A percentile compares a stretch with the other conserved stretches of the same genome.
phyloP scores from a whole-genome alignment of 83 land plant genomes.

The Picea abies region DNA sequence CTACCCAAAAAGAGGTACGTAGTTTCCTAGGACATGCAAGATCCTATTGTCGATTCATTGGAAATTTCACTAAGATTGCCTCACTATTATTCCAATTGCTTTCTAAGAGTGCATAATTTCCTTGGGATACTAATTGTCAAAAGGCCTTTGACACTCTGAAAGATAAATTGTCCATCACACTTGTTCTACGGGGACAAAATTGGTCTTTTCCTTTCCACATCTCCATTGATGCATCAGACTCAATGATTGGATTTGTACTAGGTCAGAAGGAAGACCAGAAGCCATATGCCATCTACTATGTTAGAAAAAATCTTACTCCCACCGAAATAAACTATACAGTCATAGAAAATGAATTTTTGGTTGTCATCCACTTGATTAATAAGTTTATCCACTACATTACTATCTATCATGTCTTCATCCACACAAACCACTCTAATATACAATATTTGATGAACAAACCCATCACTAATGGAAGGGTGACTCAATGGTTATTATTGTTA shows the following conservation, averaged over 20 bases:
- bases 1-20: not conserved
- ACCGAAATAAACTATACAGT: no score
- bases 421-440: no score
- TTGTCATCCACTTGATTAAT: no score
- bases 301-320: not conserved
- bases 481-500: no score
- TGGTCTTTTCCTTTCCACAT: not conserved
- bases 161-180: not conserved
- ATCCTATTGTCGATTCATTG: not conserved
- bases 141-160: not conserved
- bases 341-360: no score
- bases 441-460: no score
- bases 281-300: not conserved
- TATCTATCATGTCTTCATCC: no score
- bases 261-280: no score
- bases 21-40: not conserved
- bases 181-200: not conserved
- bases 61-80: no score
- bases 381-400: no score
- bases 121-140: not conserved
- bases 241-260: no score
- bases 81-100: not conserved
- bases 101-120: not conserved
- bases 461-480: no score
- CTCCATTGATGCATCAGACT: not conserved